phyloP scores from a whole-genome alignment of 2,329 filamentous ascomycete genomes.

The Sporothrix protearum region DNA sequence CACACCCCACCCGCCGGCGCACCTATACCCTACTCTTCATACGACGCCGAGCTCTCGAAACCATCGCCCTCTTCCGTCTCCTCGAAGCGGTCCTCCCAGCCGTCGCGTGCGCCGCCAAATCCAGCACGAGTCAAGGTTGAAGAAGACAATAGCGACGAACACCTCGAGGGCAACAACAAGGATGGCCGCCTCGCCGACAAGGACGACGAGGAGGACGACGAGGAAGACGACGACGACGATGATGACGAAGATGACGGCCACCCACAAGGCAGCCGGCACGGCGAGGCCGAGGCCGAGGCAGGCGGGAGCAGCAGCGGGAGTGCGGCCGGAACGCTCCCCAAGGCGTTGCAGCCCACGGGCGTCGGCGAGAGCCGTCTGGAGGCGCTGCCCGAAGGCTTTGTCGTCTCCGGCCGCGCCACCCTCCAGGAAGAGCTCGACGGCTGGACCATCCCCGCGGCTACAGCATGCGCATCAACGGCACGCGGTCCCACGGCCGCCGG shows the following conservation, averaged over 20 bases:
- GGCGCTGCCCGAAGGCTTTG: constrained; percentile 37
- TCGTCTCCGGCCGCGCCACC: constrained; percentile 35
- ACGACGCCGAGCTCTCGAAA: neutral
- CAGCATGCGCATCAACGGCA: constrained; percentile 41
- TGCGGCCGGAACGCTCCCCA: neutral
- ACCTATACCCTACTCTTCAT: neutral
- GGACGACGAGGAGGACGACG: neutral
- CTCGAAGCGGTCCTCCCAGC: neutral
- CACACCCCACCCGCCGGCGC: neutral
- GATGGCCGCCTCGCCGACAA: too few relatives aligned
- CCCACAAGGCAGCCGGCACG: neutral
- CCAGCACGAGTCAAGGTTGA: neutral
- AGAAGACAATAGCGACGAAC: constrained; percentile 4
- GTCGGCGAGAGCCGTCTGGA: constrained; percentile 31
- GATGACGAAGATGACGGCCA: constrained; percentile 9
- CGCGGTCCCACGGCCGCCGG: constrained; percentile 37
- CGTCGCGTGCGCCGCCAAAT: neutral
- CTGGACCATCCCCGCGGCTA: constrained; percentile 40
- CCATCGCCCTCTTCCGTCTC: neutral
- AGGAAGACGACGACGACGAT: neutral
- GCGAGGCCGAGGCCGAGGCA: neutral
- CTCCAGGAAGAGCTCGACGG: constrained; percentile 39
- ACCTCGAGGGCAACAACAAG: neutral
- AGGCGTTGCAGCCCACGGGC: constrained; percentile 14
- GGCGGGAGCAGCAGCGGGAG: neutral